Conservation (phyloP, 768 basidiomycete species). For the Cyathus striatus region DNA sequence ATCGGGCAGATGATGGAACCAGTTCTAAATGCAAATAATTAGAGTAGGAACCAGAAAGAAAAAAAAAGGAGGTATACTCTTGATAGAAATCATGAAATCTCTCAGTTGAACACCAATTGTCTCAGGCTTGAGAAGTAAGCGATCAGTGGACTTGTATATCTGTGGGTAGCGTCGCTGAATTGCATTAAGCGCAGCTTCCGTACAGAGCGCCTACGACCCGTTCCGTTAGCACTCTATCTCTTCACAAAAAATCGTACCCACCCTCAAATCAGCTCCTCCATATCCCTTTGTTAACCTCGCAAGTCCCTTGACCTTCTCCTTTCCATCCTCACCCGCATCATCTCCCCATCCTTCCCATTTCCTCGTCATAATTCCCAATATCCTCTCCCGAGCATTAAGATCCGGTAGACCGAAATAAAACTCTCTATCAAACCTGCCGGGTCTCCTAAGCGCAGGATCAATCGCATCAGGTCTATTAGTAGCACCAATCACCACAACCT, state of each 20-base stretch:
- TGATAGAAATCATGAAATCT: constrained; percentile 97
- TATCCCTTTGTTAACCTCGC: constrained; percentile 95
- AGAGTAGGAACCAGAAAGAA: neutral
- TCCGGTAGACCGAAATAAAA: constrained; percentile 95
- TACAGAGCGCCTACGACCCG: constrained; percentile 79
- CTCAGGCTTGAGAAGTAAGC: constrained; percentile 79
- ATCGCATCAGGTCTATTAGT: constrained; percentile 98
- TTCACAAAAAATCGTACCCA: constrained; percentile 34
- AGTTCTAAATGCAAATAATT: constrained; percentile 50
- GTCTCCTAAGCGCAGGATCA: constrained; percentile 90
- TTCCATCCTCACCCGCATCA: constrained; percentile 35
- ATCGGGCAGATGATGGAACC: constrained; percentile 91
- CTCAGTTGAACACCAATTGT: constrained; percentile 78
- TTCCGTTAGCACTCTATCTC: constrained; percentile 5
- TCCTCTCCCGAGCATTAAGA: constrained; percentile 80
- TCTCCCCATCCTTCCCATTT: constrained; percentile 84
- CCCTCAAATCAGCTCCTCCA: constrained; percentile 93
- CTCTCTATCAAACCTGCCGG: constrained; percentile 94
- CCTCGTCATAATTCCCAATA: constrained; percentile 84
- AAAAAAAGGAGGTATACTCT: constrained; percentile 61
- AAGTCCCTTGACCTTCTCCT: constrained; percentile 70
- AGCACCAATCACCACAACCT: constrained; percentile 96
- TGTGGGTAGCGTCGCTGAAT: constrained; percentile 96
- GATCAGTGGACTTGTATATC: constrained; percentile 88
- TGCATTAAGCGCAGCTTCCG: constrained; percentile 94